phyloP scores from a whole-genome alignment of 768 basidiomycete species.

The Podaxis carcinomalis region DNA sequence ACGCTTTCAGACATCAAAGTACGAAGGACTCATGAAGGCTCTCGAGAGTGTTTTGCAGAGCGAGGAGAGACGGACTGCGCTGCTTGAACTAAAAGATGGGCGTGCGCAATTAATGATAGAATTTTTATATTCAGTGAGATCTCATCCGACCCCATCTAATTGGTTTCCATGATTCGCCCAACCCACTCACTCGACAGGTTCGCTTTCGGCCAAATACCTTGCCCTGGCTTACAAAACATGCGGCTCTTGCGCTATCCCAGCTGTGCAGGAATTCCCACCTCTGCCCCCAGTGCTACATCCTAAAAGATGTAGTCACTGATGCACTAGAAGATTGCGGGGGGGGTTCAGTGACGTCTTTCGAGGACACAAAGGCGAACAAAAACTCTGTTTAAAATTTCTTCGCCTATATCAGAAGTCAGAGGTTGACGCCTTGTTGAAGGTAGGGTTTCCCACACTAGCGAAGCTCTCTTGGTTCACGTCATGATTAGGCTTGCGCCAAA shows the following conservation, averaged over 20 bases:
- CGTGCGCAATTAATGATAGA: not conserved
- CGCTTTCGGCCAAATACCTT: not conserved
- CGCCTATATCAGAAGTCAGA: constrained; percentile 19
- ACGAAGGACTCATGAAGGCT: too few species aligned
- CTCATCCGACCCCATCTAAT: not conserved
- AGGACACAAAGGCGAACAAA: constrained; percentile 15
- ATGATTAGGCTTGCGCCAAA: not conserved
- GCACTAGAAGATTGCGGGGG: constrained; percentile 17
- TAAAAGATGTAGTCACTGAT: constrained; percentile 14
- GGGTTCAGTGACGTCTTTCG: constrained; percentile 25
- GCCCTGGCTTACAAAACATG: not conserved
- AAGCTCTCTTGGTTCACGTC: not conserved
- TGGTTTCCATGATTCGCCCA: not conserved
- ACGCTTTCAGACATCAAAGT: too few species aligned
- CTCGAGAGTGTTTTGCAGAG: too few species aligned
- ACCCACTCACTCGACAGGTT: constrained; percentile 8
- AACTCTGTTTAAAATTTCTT: constrained; percentile 21
- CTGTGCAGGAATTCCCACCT: constrained; percentile 22
- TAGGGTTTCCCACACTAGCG: not conserved
- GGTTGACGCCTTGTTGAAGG: constrained; percentile 17
- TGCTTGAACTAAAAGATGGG: not conserved
- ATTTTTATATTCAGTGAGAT: not conserved
- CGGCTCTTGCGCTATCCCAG: not conserved
- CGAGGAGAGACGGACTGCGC: too few species aligned
- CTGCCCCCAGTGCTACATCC: constrained; percentile 23